phyloP scores from a whole-genome alignment of 108 stramenopile species.

The Skeletonema marinoi region DNA sequence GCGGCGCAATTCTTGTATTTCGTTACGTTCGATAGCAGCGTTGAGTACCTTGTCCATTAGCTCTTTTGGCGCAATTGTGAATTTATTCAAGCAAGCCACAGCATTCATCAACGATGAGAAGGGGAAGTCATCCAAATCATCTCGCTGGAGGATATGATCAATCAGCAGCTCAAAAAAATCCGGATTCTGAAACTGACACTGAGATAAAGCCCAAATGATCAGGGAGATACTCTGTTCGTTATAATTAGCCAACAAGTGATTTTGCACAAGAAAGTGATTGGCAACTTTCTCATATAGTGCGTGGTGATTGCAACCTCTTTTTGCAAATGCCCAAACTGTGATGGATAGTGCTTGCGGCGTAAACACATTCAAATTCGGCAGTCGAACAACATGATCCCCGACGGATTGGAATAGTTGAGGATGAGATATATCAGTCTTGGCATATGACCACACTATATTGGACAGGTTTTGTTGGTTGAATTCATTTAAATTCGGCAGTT shows the following conservation, averaged over 20 bases:
- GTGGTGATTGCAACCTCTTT: neutral
- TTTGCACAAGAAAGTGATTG: neutral
- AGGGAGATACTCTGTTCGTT: neutral
- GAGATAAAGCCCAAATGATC: neutral
- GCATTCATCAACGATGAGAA: too few relatives aligned
- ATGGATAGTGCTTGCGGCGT: neutral
- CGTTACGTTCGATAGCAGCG: too few relatives aligned
- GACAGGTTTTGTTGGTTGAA: neutral
- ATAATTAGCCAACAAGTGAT: neutral
- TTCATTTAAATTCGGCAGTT: neutral
- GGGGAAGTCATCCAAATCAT: neutral
- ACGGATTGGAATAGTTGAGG: neutral
- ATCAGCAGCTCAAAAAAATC: neutral
- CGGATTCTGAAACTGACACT: too few relatives aligned
- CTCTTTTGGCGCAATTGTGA: too few relatives aligned
- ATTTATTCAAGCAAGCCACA: too few relatives aligned
- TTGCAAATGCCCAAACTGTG: neutral
- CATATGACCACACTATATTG: neutral
- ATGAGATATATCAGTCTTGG: neutral
- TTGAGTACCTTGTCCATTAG: too few relatives aligned
- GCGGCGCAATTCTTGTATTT: too few relatives aligned
- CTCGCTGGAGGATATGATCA: neutral
- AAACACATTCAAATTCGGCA: neutral
- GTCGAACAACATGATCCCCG: neutral
- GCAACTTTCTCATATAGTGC: neutral